Percentiles rank a stretch among this genome's conserved stretches.
Conservation (phyloP, 1,284 basidiomycete genomes). For the Stygiomarasmius scandens region DNA sequence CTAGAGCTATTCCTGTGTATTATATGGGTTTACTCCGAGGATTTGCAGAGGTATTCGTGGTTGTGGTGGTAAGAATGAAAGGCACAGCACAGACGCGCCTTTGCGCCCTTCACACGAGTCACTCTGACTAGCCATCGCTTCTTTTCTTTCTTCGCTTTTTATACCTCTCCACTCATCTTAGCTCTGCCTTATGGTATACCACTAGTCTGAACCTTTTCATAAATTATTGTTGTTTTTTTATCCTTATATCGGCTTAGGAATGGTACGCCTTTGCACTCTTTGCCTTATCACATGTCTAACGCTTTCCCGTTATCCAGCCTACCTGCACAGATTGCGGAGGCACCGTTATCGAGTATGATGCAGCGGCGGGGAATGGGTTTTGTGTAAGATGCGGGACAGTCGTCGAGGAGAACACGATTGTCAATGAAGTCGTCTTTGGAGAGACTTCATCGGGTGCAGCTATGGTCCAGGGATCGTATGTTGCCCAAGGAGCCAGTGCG, state of each 20-base stretch:
- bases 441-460: conserved; percentile 93
- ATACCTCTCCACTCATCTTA: neutral
- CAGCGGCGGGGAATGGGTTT: conserved; percentile 80
- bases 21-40: no score
- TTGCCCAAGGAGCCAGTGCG: conserved; percentile 91
- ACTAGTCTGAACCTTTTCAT: neutral
- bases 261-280: neutral
- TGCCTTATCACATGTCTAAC: neutral
- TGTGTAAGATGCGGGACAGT: conserved; percentile 88
- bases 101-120: neutral
- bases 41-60: neutral
- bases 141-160: neutral
- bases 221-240: neutral
- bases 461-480: conserved; percentile 93
- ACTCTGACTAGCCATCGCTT: neutral
- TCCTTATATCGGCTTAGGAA: neutral
- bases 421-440: conserved; percentile 92
- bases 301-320: conserved; percentile 8
- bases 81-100: neutral
- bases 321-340: conserved; percentile 63
- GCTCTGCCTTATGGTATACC: neutral
- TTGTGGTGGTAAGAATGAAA: neutral
- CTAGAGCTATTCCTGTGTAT: neutral
- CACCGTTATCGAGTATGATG: conserved; percentile 80
- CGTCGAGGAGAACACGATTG: conserved; percentile 93